These are phyloP conservation scores for Chalciporus pseudorubinellus DNA, from an alignment of 768 basidiomycete genomes.

Conservation along the genomic window DNA sequence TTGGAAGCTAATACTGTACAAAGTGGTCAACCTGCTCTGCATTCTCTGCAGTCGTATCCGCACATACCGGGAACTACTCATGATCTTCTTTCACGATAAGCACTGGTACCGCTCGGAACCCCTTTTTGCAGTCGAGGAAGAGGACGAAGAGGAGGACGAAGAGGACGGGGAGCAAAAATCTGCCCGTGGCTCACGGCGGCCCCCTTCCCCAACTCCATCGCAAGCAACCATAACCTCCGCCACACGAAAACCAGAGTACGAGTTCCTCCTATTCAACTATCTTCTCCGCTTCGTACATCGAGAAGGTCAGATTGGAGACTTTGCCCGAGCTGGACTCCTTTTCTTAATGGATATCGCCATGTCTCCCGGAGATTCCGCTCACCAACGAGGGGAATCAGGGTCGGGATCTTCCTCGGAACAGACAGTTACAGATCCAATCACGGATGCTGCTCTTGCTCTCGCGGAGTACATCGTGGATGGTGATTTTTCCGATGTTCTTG, in stretches of 20 bases:
- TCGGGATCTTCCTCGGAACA: slow-evolving; percentile 23
- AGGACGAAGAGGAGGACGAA: slow-evolving; percentile 55
- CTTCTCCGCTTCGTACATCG: slow-evolving; percentile 93
- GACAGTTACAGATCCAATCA: slow-evolving; percentile 57
- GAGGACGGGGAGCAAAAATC: slow-evolving; percentile 12
- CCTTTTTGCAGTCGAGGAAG: slow-evolving; percentile 72
- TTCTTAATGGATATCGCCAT: slow-evolving; percentile 96
- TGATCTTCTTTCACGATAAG: slow-evolving; percentile 97
- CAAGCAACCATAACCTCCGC: slow-evolving; percentile 55
- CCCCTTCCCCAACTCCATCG: slow-evolving; percentile 61
- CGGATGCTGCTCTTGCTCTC: slow-evolving; percentile 81
- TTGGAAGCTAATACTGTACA: slow-evolving; percentile 8
- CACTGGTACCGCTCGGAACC: slow-evolving; percentile 81
- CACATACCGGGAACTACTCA: slow-evolving; percentile 82
- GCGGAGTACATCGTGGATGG: slow-evolving; percentile 94
- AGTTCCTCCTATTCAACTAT: slow-evolving; percentile 94
- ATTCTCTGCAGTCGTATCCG: slow-evolving; percentile 90
- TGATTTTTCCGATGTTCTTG: slow-evolving; percentile 98
- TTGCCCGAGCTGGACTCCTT: slow-evolving; percentile 87
- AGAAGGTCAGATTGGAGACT: slow-evolving; percentile 91
- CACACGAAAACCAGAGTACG: slow-evolving; percentile 79
- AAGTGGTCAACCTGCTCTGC: slow-evolving; percentile 90
- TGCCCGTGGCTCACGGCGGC: slow-evolving; percentile 17
- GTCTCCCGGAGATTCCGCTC: slow-evolving; percentile 63
- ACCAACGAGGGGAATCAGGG: slow-evolving; percentile 36